phyloP scores from a whole-genome alignment of 169 alveolate genomes.

The Plasmodium coatneyi region DNA sequence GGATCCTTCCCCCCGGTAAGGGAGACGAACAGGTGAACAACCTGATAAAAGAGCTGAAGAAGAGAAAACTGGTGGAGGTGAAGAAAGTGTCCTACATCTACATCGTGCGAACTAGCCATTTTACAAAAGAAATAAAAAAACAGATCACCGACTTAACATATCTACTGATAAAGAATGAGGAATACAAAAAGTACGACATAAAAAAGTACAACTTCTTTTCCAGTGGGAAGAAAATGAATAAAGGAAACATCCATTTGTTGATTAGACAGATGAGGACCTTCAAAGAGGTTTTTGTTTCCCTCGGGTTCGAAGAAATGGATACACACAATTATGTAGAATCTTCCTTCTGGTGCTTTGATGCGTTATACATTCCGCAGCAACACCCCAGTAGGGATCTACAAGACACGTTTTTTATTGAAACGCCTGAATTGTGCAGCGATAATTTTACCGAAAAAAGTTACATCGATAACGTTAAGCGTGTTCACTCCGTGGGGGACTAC shows the following conservation, averaged over 20 bases:
- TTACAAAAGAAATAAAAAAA: constrained; percentile 29
- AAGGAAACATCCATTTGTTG: constrained; percentile 92
- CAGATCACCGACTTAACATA: constrained; percentile 41
- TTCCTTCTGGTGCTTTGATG: constrained; percentile 99
- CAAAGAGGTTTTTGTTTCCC: constrained; percentile 90
- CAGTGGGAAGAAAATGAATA: constrained; percentile 87
- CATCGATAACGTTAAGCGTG: constrained; percentile 92
- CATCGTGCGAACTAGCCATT: constrained; percentile 23
- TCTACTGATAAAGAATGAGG: constrained; percentile 25
- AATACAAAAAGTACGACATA: constrained; percentile 77
- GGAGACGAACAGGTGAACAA: neutral
- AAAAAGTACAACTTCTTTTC: constrained; percentile 88
- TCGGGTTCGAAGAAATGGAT: constrained; percentile 99
- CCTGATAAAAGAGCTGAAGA: constrained; percentile 7
- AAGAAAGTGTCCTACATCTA: constrained; percentile 31
- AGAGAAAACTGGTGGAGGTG: constrained; percentile 35
- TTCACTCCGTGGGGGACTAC: constrained; percentile 94
- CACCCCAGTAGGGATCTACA: constrained; percentile 99
- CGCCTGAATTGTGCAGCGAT: constrained; percentile 36
- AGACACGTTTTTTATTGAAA: constrained; percentile 98
- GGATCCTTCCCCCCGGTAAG: neutral
- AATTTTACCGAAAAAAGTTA: constrained; percentile 80
- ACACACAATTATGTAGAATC: constrained; percentile 98
- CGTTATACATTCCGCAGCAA: constrained; percentile 99
- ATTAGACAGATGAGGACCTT: constrained; percentile 89